Percentiles rank a stretch among this genome's conserved stretches.
These are phyloP conservation scores for Sugiyamaella novakii DNA, from an alignment of 1,139 yeast species.

Conservation along the genomic window DNA sequence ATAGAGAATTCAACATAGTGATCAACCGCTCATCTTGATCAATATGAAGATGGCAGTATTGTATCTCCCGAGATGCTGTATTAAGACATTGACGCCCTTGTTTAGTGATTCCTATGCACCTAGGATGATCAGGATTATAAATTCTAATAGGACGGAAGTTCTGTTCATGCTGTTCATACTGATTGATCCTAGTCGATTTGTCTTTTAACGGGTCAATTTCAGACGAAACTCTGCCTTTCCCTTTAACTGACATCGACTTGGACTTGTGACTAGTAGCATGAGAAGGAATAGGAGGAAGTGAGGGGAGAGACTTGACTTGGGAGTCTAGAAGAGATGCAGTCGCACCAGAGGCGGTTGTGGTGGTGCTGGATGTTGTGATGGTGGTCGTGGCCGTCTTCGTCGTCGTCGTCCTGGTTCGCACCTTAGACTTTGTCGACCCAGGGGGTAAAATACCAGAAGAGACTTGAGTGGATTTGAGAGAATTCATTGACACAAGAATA, in stretches of 20 bases:
- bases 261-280: too few relatives aligned
- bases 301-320: too few relatives aligned
- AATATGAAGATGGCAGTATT: conserved; percentile 29
- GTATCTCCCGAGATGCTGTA: conserved; percentile 11
- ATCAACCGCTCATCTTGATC: conserved; percentile 23
- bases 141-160: neutral
- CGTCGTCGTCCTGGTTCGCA: too few relatives aligned
- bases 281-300: neutral
- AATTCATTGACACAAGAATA: too few relatives aligned
- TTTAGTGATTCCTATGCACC: conserved; percentile 32
- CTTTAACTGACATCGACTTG: neutral
- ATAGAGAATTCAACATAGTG: conserved; percentile 22
- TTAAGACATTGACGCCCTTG: conserved; percentile 26
- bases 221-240: neutral
- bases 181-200: neutral
- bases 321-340: too few relatives aligned
- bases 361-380: too few relatives aligned
- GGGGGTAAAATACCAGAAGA: too few relatives aligned
- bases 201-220: neutral
- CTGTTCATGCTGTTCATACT: neutral
- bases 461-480: too few relatives aligned
- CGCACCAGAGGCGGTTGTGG: too few relatives aligned
- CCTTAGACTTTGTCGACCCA: too few relatives aligned
- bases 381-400: too few relatives aligned
- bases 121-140: conserved; percentile 12